A percentile compares a stretch with the other conserved stretches of the same genome.
Conservation (phyloP, 192 early-diverging fungal species). For the Coemansia reversa region DNA sequence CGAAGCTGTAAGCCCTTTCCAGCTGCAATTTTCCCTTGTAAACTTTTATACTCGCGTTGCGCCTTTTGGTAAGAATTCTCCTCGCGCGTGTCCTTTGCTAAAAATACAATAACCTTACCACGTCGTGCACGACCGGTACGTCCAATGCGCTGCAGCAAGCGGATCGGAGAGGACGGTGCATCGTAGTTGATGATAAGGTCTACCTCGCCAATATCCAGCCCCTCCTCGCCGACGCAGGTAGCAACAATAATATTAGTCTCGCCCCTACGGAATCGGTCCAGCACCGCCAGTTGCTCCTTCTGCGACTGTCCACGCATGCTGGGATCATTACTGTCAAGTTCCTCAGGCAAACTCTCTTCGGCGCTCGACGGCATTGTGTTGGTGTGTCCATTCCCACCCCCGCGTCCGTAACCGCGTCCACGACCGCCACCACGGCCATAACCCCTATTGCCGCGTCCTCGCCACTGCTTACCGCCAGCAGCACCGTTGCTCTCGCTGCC, state of each 20-base stretch:
- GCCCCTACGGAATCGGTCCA: conserved; percentile 73
- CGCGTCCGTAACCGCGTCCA: conserved; percentile 13
- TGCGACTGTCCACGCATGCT: conserved; percentile 76
- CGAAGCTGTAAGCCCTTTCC: conserved; percentile 38
- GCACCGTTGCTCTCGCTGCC: conserved; percentile 1
- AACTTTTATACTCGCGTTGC: conserved; percentile 52
- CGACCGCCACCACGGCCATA: conserved; percentile 21
- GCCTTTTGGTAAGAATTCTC: conserved; percentile 53
- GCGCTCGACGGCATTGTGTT: background rate
- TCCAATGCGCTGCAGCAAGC: conserved; percentile 53
- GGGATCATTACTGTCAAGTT: conserved; percentile 16
- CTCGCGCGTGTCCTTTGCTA: conserved; percentile 51
- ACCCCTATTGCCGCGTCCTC: conserved; percentile 1
- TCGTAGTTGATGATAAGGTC: conserved; percentile 93
- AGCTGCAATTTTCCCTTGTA: conserved; percentile 44
- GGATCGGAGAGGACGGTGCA: conserved; percentile 50
- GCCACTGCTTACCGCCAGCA: conserved; percentile 5
- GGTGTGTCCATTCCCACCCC: conserved; percentile 6
- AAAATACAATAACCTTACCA: conserved; percentile 49
- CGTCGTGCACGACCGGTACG: conserved; percentile 52
- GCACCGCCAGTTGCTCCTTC: conserved; percentile 78
- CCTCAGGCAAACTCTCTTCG: conserved; percentile 18
- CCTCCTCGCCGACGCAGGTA: conserved; percentile 93
- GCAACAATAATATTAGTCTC: conserved; percentile 83
- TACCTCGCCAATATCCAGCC: conserved; percentile 93